These are phyloP conservation scores for Fusarium mexicanum DNA, from an alignment of 2,329 filamentous ascomycete genomes.

Conservation along the genomic window DNA sequence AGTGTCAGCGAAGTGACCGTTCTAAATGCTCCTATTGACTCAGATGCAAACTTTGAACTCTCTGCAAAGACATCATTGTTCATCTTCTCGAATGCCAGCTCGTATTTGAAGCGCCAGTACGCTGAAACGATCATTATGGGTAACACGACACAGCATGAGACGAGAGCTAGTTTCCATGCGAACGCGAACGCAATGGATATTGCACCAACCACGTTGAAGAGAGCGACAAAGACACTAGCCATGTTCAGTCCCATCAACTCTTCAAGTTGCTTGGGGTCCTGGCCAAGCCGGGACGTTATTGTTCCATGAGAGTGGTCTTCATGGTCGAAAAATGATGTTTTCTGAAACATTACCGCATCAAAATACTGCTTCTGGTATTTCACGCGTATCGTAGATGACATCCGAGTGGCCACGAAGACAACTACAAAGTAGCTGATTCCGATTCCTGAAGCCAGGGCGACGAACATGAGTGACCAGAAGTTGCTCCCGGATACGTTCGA, in stretches of 20 bases:
- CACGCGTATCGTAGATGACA: slow-evolving; percentile 61
- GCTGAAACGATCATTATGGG: slow-evolving; percentile 59
- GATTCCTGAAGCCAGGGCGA: slow-evolving; percentile 63
- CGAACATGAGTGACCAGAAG: slow-evolving; percentile 75
- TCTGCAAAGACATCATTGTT: slow-evolving; percentile 74
- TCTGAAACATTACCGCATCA: slow-evolving; percentile 66
- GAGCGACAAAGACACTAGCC: slow-evolving; percentile 68
- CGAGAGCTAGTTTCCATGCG: slow-evolving; percentile 80
- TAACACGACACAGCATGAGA: slow-evolving; percentile 69
- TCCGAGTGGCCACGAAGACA: slow-evolving; percentile 52
- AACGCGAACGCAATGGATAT: slow-evolving; percentile 75
- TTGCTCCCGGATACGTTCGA: slow-evolving; percentile 55
- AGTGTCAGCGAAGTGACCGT: slow-evolving; percentile 77
- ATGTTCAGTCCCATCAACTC: slow-evolving; percentile 72
- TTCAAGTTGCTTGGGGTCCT: slow-evolving; percentile 68
- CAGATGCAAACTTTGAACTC: slow-evolving; percentile 78
- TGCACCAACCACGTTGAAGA: slow-evolving; percentile 73
- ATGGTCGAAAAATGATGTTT: slow-evolving; percentile 68
- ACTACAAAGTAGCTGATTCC: slow-evolving; percentile 62
- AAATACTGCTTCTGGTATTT: slow-evolving; percentile 70
- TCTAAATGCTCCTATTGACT: slow-evolving; percentile 77
- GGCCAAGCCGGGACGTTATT: slow-evolving; percentile 64
- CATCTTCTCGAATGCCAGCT: slow-evolving; percentile 74
- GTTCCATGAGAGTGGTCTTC: slow-evolving; percentile 69
- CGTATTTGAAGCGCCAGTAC: slow-evolving; percentile 65